phyloP scores from a whole-genome alignment of 208 protist species.

The Leptomonas seymouri region DNA sequence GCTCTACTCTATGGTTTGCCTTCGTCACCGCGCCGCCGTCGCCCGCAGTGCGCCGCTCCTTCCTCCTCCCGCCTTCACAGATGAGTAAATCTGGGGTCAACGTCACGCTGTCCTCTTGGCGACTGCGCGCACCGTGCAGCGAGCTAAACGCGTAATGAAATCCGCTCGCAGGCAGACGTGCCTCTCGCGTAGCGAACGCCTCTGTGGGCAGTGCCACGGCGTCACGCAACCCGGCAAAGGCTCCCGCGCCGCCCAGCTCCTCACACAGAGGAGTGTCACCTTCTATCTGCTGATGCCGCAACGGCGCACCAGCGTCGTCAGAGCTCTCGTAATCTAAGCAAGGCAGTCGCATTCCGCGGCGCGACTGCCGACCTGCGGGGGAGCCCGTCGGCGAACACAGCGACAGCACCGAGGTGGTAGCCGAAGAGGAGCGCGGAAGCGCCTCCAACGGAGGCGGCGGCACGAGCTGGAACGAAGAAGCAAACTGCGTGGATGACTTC shows the following conservation, averaged over 20 bases:
- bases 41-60: neutral
- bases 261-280: too few relatives aligned
- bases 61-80: neutral
- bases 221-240: too few relatives aligned
- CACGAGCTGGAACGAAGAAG: slow-evolving; percentile 12
- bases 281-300: too few relatives aligned
- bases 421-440: neutral
- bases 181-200: too few relatives aligned
- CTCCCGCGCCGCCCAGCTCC: too few relatives aligned
- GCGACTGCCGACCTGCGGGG: neutral
- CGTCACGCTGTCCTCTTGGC: slow-evolving; percentile 48
- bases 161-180: neutral
- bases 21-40: neutral
- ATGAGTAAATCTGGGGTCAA: slow-evolving; percentile 28
- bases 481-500: neutral
- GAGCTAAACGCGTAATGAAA: slow-evolving; percentile 33
- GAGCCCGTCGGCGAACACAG: neutral
- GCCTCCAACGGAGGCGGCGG: slow-evolving; percentile 16
- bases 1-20: neutral
- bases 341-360: neutral
- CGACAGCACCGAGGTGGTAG: neutral
- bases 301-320: neutral
- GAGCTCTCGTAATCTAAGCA: neutral
- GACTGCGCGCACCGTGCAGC: slow-evolving; percentile 33
- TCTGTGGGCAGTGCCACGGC: neutral